A percentile compares a stretch with the other conserved stretches of the same genome.
phyloP scores from a whole-genome alignment of 352 stramenopile species.

The Pythium folliculosum region DNA sequence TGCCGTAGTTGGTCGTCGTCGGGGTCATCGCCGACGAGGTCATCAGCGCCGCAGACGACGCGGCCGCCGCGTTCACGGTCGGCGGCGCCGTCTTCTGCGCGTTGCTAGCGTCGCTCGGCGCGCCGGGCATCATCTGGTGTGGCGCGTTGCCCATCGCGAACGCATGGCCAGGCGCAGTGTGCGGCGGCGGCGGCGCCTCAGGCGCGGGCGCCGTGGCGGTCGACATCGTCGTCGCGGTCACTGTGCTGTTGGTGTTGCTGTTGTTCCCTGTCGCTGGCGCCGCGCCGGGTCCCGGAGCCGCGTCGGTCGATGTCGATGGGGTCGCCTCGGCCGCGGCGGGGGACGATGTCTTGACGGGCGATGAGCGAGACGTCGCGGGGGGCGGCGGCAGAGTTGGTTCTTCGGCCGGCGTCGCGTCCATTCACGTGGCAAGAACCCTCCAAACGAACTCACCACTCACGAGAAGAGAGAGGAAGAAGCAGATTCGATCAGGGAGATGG shows the following conservation, averaged over 20 bases:
- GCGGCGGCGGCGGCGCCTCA: background rate
- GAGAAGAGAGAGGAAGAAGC: too few relatives aligned
- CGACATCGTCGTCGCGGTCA: background rate
- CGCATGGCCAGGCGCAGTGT: background rate
- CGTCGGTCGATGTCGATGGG: background rate
- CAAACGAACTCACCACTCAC: too few relatives aligned
- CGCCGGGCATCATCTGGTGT: background rate
- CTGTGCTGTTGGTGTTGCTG: background rate
- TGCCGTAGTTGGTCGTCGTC: constrained; percentile 27
- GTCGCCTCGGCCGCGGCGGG: background rate
- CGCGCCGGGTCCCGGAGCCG: background rate
- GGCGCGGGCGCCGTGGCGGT: background rate
- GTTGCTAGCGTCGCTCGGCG: background rate
- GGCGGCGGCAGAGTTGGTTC: background rate
- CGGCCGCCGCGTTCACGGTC: constrained; percentile 13
- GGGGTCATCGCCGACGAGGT: constrained; percentile 26
- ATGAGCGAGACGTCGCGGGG: background rate
- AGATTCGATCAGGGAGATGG: too few relatives aligned
- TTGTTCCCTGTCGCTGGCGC: background rate
- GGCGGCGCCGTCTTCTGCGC: background rate
- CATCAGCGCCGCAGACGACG: constrained; percentile 12
- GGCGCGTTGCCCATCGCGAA: background rate
- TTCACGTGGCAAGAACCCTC: constrained; percentile 8
- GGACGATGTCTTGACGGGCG: constrained; percentile 15
- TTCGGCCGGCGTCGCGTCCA: constrained; percentile 22